Conservation (phyloP, 768 basidiomycete genomes). For the Xerocomellus dryophilus region DNA sequence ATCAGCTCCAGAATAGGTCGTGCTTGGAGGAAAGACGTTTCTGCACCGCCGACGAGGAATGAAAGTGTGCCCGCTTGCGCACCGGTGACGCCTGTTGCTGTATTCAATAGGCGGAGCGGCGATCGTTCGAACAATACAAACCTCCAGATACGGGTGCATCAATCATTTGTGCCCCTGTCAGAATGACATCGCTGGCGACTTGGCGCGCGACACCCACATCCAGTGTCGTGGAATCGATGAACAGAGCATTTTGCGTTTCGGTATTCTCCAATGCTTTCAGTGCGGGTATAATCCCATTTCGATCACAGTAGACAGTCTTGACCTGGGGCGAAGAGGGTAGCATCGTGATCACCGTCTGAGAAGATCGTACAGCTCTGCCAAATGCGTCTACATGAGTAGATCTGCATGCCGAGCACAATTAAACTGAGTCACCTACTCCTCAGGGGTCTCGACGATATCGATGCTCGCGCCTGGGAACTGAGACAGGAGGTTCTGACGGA, state of each 20-base stretch:
- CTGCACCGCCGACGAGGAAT: conserved; percentile 85
- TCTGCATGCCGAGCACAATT: background rate
- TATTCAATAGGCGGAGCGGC: conserved; percentile 2
- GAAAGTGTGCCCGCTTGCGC: conserved; percentile 85
- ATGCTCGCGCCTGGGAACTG: conserved; percentile 61
- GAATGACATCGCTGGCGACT: conserved; percentile 53
- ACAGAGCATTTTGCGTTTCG: conserved; percentile 49
- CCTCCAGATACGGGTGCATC: conserved; percentile 96
- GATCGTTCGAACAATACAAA: conserved; percentile 33
- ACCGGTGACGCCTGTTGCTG: conserved; percentile 66
- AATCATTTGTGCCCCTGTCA: conserved; percentile 68
- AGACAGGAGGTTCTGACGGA: conserved; percentile 51
- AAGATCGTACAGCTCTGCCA: conserved; percentile 58
- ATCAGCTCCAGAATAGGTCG: conserved; percentile 63
- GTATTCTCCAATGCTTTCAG: conserved; percentile 46
- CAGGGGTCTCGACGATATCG: conserved; percentile 58
- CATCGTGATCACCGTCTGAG: conserved; percentile 80
- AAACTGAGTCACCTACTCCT: conserved; percentile 54
- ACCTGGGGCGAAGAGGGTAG: conserved; percentile 91
- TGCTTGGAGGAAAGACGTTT: conserved; percentile 53
- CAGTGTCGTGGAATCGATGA: conserved; percentile 89
- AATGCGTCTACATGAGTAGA: conserved; percentile 12
- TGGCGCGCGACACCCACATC: conserved; percentile 72
- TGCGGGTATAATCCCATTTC: conserved; percentile 61
- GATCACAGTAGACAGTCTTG: conserved; percentile 62